Base-by-base conservation (phyloP, 2,329 filamentous ascomycete genomes). In the Sporothrix pseudoabietina region DNA sequence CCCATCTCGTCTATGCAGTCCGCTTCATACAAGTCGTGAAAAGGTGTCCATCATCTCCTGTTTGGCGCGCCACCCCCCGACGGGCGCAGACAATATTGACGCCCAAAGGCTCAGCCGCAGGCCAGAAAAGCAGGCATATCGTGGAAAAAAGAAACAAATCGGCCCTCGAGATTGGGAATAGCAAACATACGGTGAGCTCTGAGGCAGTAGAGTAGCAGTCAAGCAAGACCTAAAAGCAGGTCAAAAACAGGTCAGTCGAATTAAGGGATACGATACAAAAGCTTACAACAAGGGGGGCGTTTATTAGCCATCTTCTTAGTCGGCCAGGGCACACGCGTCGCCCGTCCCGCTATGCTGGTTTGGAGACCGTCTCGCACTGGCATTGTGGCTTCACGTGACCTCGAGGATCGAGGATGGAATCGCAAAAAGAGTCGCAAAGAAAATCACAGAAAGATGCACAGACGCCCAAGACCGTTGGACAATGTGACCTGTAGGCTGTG, bases 101-200 rank as follows among this genome's bases (percentile, higher is more conserved):
- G 44, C 44, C 44, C 30, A 68, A 66, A n/a, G 65, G 16, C n/a
- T 65, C 65, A 52, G 65, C 65, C 47, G 44, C 41, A 68, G 65
- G 16, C 1, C 5, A 32, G 49, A 22, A 9, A n/a, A n/a, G n/a
- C 65, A 68, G 47, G 41, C 44, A 35, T n/a, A n/a, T 14, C 26
- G 26, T 52, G 16, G 44, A 68, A 68, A 52, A 26, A 68, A 68
- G 65, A 52, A 68, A 68, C 26, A 68, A 68, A 26, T 30, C 41
- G 7, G 22, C 39, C 12, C 49, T 26, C 26, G 26, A 14, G 14
- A 49, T 66, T 10, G 16, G 12, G 39, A 41, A 63, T 44, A 63
- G 32, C 65, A 47, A 68, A 68, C 41, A 52, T 52, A 52, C 65
- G 65, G 65, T 35, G 44, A 52, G 44, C 44, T 66, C 47, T 4